These are phyloP conservation scores for Candida vaughaniae DNA, from an alignment of 805 yeast genomes.

Conservation along the genomic window DNA sequence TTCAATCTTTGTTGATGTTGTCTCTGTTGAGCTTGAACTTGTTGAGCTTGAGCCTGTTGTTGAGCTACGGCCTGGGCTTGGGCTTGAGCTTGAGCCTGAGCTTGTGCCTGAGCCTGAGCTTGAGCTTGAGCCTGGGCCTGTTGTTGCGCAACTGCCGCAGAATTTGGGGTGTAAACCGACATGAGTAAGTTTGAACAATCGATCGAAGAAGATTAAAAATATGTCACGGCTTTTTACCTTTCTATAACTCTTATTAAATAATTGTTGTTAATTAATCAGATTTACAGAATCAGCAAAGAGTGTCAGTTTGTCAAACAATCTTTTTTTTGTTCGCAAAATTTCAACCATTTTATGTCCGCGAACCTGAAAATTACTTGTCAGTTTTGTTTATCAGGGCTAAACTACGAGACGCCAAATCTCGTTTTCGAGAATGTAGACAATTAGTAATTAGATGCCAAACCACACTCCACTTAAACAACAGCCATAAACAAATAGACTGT, in stretches of 20 bases:
- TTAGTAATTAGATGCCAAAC: no score
- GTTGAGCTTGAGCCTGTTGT: slow-evolving; percentile 14
- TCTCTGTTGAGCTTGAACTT: slow-evolving; percentile 27
- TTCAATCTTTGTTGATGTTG: slow-evolving; percentile 52
- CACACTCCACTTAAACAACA: no score
- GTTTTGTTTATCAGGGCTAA: no score
- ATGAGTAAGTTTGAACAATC: slow-evolving; percentile 11
- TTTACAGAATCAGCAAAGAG: not conserved
- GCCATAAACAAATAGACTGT: no score
- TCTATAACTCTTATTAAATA: no score
- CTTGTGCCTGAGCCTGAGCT: slow-evolving; percentile 24
- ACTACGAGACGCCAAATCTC: no score
- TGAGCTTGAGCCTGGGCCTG: slow-evolving; percentile 18
- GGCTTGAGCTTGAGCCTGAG: slow-evolving; percentile 23
- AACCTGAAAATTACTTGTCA: no score
- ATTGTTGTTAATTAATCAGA: not conserved
- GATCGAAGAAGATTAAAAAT: no score
- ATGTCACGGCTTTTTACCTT: no score
- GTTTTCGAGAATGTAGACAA: no score
- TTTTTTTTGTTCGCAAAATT: not conserved
- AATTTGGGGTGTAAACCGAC: slow-evolving; percentile 37
- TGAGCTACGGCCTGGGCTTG: slow-evolving; percentile 17
- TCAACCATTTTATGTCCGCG: not conserved
- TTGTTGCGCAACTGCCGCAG: slow-evolving; percentile 25
- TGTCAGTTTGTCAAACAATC: no score